Evolutionary conservation across 2,329 filamentous ascomycete species (phyloP).

Genomic region (Nemania sp.): DNA sequence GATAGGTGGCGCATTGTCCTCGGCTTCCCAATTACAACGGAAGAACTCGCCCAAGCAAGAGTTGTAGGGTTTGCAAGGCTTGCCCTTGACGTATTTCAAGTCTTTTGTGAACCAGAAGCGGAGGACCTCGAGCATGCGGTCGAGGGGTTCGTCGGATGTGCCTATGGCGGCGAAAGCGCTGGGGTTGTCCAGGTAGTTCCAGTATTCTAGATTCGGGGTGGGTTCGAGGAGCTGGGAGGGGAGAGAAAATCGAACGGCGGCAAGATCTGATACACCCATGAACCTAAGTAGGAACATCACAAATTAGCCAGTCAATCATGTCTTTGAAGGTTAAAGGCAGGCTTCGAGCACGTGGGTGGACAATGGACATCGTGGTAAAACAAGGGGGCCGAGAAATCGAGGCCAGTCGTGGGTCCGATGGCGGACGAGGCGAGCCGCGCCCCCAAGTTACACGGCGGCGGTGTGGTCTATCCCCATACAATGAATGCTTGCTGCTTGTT

Average conservation of each 20-base stretch:
- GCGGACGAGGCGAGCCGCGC: conserved; percentile 33
- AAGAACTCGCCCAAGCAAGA: conserved; percentile 98
- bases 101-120: conserved; percentile 99
- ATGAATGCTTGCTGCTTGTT: no score
- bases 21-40: conserved; percentile 95
- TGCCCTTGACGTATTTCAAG: conserved; percentile 97
- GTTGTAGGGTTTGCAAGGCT: conserved; percentile 99
- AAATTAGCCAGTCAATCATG: conserved; percentile 51
- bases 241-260: conserved; percentile 93
- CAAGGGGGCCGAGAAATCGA: not conserved
- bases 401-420: conserved; percentile 41
- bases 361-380: conserved; percentile 27
- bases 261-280: conserved; percentile 95
- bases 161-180: conserved; percentile 88
- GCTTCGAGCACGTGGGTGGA: conserved; percentile 20
- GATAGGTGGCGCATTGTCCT: conserved; percentile 79
- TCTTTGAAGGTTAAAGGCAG: no score
- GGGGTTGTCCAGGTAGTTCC: conserved; percentile 96
- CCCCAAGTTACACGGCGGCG: conserved; percentile 14
- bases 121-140: conserved; percentile 93
- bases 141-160: conserved; percentile 89
- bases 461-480: conserved; percentile 3
- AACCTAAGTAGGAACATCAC: conserved; percentile 69
- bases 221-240: conserved; percentile 96
- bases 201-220: conserved; percentile 97